A percentile compares a stretch with the other conserved stretches of the same genome.
Evolutionary conservation across 306 rosid genomes (phyloP).

Genomic region (Castanea crenata): DNA sequence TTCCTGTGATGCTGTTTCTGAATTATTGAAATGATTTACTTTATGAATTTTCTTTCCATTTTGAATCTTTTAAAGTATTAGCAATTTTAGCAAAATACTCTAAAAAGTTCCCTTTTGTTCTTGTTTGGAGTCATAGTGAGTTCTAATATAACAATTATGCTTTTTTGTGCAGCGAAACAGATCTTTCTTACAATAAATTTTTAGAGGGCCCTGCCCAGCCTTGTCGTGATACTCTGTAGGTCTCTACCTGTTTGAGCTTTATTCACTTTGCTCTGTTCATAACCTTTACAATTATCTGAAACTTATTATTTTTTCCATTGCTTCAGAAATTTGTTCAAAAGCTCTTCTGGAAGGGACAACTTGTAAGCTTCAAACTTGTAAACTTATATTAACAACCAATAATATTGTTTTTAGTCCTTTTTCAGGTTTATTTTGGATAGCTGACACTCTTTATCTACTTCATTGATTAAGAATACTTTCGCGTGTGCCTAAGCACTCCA

Average conservation of each 20-base stretch:
- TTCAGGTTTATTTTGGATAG: background rate
- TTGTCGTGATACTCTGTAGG: conserved; percentile 10
- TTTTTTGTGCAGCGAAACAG: background rate
- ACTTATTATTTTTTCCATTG: background rate
- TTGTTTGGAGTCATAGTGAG: too few relatives aligned
- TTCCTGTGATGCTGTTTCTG: too few relatives aligned
- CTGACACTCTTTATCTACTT: background rate
- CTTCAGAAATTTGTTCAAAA: conserved; percentile 25
- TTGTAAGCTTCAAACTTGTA: conserved; percentile 12
- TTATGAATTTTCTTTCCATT: too few relatives aligned
- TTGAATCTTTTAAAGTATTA: too few relatives aligned
- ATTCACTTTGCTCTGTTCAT: background rate
- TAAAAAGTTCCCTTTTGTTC: too few relatives aligned
- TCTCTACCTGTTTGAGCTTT: background rate
- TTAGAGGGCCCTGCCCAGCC: background rate
- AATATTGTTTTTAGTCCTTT: background rate
- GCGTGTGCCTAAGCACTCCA: background rate
- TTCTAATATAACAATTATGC: too few relatives aligned
- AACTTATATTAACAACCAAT: background rate
- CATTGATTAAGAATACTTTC: background rate
- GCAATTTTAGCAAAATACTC: too few relatives aligned
- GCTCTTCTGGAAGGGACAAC: conserved; percentile 6
- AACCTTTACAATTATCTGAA: background rate
- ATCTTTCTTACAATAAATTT: conserved; percentile 25
- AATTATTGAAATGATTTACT: too few relatives aligned